phyloP scores from a whole-genome alignment of 1,284 basidiomycete species.

The Ceratobasidium sp. region DNA sequence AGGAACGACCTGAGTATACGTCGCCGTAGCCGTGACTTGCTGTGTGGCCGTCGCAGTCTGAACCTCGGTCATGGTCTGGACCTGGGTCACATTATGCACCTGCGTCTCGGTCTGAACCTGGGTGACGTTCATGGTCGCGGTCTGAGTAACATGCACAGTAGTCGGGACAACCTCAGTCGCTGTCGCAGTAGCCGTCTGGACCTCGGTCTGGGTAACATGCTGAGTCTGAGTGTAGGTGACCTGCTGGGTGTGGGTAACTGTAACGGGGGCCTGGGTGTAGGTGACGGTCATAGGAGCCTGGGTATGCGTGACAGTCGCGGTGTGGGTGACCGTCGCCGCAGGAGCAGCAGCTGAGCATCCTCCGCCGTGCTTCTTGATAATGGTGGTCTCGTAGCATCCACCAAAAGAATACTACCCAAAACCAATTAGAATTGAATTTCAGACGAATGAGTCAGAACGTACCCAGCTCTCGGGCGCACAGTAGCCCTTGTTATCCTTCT shows the following conservation, averaged over 20 bases:
- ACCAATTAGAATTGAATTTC: not conserved
- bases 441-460: slow-evolving; percentile 11
- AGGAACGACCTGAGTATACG: slow-evolving; percentile 21
- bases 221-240: slow-evolving; percentile 6
- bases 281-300: slow-evolving; percentile 1
- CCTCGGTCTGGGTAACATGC: slow-evolving; percentile 16
- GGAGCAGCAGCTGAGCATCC: not conserved
- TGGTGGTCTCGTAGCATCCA: slow-evolving; percentile 42
- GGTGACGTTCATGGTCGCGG: slow-evolving; percentile 21
- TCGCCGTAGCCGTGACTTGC: slow-evolving; percentile 11
- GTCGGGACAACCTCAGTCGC: not conserved
- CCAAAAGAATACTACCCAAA: slow-evolving; percentile 28
- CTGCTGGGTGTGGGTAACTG: slow-evolving; percentile 3
- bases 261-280: slow-evolving; percentile 15
- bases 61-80: slow-evolving; percentile 38
- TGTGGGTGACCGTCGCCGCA: slow-evolving; percentile 15
- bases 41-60: slow-evolving; percentile 5
- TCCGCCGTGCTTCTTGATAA: slow-evolving; percentile 38
- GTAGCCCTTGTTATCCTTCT: slow-evolving; percentile 36
- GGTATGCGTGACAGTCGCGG: slow-evolving; percentile 19
- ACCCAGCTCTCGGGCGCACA: slow-evolving; percentile 40
- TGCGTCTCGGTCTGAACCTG: not conserved
- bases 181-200: slow-evolving; percentile 38
- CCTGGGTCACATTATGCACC: not conserved
- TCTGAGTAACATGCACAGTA: not conserved